Conservation (phyloP, 1,284 basidiomycete species). For the Irpex sp. region DNA sequence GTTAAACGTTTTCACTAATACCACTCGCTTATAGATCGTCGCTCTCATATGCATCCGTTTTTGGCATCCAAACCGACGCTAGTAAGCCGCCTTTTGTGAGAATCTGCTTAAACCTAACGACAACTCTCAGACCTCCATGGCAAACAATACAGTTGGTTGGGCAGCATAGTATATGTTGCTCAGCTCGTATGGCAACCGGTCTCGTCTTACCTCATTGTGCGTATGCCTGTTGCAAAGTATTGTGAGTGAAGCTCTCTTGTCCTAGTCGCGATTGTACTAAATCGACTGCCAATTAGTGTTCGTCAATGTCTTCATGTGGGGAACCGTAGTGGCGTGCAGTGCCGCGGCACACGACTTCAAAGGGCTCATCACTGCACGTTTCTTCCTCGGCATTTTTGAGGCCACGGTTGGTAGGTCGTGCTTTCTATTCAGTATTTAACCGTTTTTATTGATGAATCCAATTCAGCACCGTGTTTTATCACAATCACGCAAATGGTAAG, state of each 20-base stretch:
- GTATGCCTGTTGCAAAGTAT: conserved; percentile 40
- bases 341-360: conserved; percentile 37
- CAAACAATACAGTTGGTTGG: conserved; percentile 41
- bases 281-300: conserved; percentile 23
- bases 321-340: conserved; percentile 32
- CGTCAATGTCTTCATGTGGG: conserved; percentile 41
- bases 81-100: conserved; percentile 17
- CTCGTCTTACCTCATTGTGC: conserved; percentile 40
- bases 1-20: neutral
- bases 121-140: conserved; percentile 33
- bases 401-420: conserved; percentile 36
- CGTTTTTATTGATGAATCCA: neutral
- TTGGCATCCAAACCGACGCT: conserved; percentile 36
- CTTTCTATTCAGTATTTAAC: neutral
- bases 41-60: conserved; percentile 41
- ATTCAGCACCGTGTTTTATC: conserved; percentile 36
- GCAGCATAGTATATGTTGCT: conserved; percentile 42
- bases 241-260: conserved; percentile 19
- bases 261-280: neutral
- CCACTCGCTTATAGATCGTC: conserved; percentile 29
- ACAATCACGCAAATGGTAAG: conserved; percentile 40
- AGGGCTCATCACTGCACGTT: conserved; percentile 35
- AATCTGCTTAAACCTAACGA: neutral
- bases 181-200: conserved; percentile 43
- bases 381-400: conserved; percentile 42